These are phyloP conservation scores for Blepharisma japonicum DNA, from an alignment of 73 alveolate species.

Conservation along the genomic window DNA sequence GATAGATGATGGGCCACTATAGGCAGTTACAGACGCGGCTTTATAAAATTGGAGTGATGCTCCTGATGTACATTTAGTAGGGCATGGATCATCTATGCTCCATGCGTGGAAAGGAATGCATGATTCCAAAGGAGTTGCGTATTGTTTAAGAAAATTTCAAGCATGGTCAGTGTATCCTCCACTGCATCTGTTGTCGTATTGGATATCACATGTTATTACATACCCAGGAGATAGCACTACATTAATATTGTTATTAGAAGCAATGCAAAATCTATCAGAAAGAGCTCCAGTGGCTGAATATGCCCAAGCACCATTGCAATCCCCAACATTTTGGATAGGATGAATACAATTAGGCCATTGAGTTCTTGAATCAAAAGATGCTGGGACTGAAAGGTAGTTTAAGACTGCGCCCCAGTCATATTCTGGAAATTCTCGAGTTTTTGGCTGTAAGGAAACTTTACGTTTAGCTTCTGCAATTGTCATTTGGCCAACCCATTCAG, in stretches of 20 bases:
- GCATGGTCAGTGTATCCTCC: conserved; percentile 84
- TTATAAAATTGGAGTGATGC: no score
- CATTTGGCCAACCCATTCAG: no score
- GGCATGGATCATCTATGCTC: no score
- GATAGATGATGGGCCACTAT: no score
- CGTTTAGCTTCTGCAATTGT: no score
- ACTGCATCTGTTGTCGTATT: conserved; percentile 67
- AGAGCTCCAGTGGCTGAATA: conserved; percentile 89
- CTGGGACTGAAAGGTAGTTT: neutral
- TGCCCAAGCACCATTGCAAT: conserved; percentile 95
- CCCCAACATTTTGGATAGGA: conserved; percentile 63
- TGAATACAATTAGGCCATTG: conserved; percentile 52
- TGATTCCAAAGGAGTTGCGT: no score
- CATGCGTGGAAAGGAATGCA: no score
- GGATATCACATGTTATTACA: conserved; percentile 57
- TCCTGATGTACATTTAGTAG: no score
- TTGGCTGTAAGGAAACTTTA: no score
- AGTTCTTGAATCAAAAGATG: conserved; percentile 48
- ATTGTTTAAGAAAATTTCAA: conserved; percentile 53
- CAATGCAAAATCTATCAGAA: conserved; percentile 90
- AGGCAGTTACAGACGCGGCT: no score
- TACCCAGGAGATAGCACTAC: conserved; percentile 48
- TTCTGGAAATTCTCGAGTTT: no score
- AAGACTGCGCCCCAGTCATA: no score
- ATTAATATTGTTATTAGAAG: conserved; percentile 40